Conservation (phyloP, 2,329 filamentous ascomycete species). For the Penicillium brevicompactum region DNA sequence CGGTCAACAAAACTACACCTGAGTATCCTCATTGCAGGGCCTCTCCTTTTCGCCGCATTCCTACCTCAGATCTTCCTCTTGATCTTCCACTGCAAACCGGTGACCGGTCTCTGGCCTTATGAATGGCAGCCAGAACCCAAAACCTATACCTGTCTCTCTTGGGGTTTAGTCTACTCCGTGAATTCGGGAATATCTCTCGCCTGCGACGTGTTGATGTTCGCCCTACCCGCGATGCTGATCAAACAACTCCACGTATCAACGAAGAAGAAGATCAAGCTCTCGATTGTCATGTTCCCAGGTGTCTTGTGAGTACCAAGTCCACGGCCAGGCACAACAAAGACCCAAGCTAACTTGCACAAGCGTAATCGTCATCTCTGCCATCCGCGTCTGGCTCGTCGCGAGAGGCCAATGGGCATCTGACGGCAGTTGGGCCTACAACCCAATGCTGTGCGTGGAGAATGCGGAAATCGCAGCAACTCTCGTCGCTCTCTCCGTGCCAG, state of each 20-base stretch:
- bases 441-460: constrained; percentile 53
- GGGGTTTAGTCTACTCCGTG: constrained; percentile 56
- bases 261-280: constrained; percentile 52
- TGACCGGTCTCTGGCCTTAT: constrained; percentile 57
- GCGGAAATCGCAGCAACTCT: constrained; percentile 55
- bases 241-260: constrained; percentile 47
- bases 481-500: constrained; percentile 55
- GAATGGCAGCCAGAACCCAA: constrained; percentile 46
- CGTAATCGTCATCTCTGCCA: constrained; percentile 53
- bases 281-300: constrained; percentile 53
- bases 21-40: constrained; percentile 32
- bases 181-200: constrained; percentile 54
- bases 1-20: constrained; percentile 29
- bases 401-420: constrained; percentile 50
- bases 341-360: constrained; percentile 30
- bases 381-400: constrained; percentile 52
- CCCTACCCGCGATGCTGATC: constrained; percentile 54
- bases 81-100: constrained; percentile 55
- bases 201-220: constrained; percentile 55
- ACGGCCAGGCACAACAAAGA: neutral
- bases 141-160: constrained; percentile 50
- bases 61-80: constrained; percentile 54
- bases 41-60: constrained; percentile 44
- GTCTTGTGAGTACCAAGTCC: constrained; percentile 41
- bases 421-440: constrained; percentile 55